These are phyloP conservation scores for Penicillium dipodomyicola DNA, from an alignment of 495 filamentous ascomycete species.

Conservation along the genomic window DNA sequence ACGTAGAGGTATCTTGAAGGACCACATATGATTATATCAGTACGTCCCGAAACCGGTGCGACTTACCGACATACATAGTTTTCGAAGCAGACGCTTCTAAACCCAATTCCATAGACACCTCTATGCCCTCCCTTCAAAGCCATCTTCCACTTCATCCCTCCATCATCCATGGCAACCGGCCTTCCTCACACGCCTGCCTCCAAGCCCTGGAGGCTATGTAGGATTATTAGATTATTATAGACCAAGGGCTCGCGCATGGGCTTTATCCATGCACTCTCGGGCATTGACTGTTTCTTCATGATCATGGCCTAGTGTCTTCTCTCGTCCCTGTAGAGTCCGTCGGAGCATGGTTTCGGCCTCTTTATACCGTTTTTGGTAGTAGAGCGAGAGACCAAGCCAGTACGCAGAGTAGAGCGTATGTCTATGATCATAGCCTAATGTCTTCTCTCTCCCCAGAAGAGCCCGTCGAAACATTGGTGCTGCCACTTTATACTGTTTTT, in stretches of 20 bases:
- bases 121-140: no score
- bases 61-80: no score
- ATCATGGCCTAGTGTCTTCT: background rate
- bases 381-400: background rate
- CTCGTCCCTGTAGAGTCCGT: background rate
- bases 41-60: no score
- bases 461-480: background rate
- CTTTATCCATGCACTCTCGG: background rate
- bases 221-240: no score
- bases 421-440: background rate
- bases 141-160: no score
- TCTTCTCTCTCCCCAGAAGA: background rate
- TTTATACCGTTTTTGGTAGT: background rate
- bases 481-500: background rate
- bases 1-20: no score
- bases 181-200: no score
- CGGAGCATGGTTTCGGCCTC: background rate
- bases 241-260: background rate
- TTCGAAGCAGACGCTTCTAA: no score
- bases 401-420: background rate
- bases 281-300: background rate
- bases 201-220: no score
- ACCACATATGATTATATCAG: no score
- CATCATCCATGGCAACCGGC: no score
- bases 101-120: no score